phyloP scores from a whole-genome alignment of 768 basidiomycete genomes.

The Stropharia rugosoannulata region DNA sequence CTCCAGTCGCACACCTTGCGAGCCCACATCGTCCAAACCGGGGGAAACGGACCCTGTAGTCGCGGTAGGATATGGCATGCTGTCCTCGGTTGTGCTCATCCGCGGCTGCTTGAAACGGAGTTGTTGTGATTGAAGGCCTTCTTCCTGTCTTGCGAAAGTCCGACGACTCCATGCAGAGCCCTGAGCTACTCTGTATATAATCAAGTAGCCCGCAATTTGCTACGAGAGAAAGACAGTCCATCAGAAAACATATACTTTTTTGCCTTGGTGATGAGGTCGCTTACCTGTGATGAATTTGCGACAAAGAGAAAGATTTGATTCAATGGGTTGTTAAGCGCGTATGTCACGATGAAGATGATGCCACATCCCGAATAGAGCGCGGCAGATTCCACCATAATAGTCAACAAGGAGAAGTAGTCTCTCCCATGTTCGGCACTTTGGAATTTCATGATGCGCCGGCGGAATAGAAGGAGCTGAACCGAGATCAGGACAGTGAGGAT shows the following conservation, averaged over 20 bases:
- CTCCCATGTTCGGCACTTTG: conserved; percentile 31
- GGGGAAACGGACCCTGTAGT: background rate
- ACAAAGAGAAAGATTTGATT: conserved; percentile 35
- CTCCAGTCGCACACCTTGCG: background rate
- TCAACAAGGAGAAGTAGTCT: conserved; percentile 31
- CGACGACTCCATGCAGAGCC: conserved; percentile 4
- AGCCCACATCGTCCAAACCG: background rate
- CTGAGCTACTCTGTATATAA: conserved; percentile 5
- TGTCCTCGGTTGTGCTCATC: background rate
- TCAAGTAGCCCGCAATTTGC: conserved; percentile 6
- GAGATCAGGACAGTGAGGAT: conserved; percentile 34
- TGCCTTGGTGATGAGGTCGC: background rate
- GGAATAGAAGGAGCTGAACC: conserved; percentile 29
- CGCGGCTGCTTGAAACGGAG: background rate
- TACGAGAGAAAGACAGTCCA: background rate
- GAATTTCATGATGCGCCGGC: conserved; percentile 23
- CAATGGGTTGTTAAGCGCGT: conserved; percentile 33
- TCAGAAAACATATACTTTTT: background rate
- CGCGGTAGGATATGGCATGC: background rate
- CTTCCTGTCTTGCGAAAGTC: conserved; percentile 3
- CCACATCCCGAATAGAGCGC: conserved; percentile 38
- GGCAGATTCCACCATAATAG: conserved; percentile 40
- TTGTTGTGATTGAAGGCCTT: background rate
- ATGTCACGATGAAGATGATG: conserved; percentile 36
- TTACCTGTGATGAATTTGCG: conserved; percentile 34